Percentiles rank a stretch among this genome's conserved stretches.
These are phyloP conservation scores for Leccinellum luteum DNA, from an alignment of 768 basidiomycete species.

Conservation along the genomic window DNA sequence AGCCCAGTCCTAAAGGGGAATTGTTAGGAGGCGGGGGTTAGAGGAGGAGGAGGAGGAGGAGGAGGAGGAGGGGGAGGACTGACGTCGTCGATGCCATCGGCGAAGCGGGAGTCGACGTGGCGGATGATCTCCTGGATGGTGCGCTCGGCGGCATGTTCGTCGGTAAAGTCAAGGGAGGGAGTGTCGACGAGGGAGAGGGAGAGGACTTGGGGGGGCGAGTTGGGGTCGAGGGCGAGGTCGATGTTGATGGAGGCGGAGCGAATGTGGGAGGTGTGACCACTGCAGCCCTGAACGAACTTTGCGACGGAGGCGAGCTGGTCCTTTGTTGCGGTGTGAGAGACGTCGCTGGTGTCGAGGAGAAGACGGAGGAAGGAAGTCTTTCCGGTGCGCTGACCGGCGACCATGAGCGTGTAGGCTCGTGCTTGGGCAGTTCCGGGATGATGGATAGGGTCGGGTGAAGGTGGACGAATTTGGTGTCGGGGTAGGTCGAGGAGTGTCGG, in stretches of 20 bases:
- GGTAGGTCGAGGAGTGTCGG: slow-evolving; percentile 32
- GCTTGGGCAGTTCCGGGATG: slow-evolving; percentile 20
- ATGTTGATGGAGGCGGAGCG: slow-evolving; percentile 71
- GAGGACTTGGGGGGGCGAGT: slow-evolving; percentile 45
- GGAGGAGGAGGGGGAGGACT: slow-evolving; percentile 34
- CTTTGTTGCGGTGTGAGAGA: slow-evolving; percentile 58
- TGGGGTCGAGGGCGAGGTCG: slow-evolving; percentile 53
- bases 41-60: slow-evolving; percentile 17
- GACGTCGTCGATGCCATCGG: slow-evolving; percentile 75
- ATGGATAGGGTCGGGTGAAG: slow-evolving; percentile 16
- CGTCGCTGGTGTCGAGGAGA: slow-evolving; percentile 74
- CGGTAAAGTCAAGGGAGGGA: slow-evolving; percentile 73
- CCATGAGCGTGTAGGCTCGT: slow-evolving; percentile 64
- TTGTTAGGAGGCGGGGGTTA: slow-evolving; percentile 14
- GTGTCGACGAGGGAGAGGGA: slow-evolving; percentile 78
- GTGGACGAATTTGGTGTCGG: slow-evolving; percentile 27
- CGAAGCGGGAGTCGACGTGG: slow-evolving; percentile 70
- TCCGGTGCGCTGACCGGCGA: slow-evolving; percentile 78
- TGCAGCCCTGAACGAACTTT: slow-evolving; percentile 76
- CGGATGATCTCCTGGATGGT: slow-evolving; percentile 64
- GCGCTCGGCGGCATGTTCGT: slow-evolving; percentile 63
- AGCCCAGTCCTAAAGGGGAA: slow-evolving; percentile 59
- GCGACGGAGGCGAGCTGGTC: slow-evolving; percentile 80
- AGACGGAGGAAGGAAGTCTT: slow-evolving; percentile 88
- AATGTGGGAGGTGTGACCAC: slow-evolving; percentile 69